phyloP scores from a whole-genome alignment of 345 rosid species.

The Citrus maxima region DNA sequence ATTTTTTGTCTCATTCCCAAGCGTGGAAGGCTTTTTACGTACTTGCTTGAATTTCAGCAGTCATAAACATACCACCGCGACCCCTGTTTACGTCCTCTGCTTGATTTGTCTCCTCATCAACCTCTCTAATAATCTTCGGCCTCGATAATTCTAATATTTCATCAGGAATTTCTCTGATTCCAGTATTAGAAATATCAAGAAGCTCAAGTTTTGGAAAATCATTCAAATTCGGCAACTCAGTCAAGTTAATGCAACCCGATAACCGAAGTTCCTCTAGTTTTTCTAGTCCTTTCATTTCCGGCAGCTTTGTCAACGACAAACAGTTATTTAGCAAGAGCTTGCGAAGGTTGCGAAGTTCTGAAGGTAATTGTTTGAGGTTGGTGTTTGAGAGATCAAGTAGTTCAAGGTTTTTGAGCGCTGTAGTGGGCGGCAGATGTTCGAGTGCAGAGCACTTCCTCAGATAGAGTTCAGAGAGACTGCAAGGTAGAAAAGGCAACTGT shows the following conservation, averaged over 20 bases:
- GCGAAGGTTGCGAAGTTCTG: too few species aligned
- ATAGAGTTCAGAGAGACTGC: conserved; percentile 29
- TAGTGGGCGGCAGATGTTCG: conserved; percentile 15
- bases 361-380: too few species aligned
- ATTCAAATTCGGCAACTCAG: too few species aligned
- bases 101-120: not conserved
- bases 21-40: not conserved
- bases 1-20: not conserved
- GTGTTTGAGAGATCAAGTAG: too few species aligned
- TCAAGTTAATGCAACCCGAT: too few species aligned
- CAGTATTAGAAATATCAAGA: conserved; percentile 24
- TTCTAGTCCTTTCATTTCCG: too few species aligned
- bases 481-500: conserved; percentile 21
- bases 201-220: conserved; percentile 15
- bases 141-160: not conserved
- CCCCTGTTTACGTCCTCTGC: conserved; percentile 5
- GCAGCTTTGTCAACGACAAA: too few species aligned
- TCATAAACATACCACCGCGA: too few species aligned
- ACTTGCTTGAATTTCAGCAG: too few species aligned
- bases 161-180: conserved; percentile 16
- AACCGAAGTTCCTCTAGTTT: too few species aligned
- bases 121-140: conserved; percentile 2
- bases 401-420: conserved; percentile 5
- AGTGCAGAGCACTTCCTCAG: conserved; percentile 24
- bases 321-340: too few species aligned